Percentiles rank a stretch among this genome's conserved stretches.
phyloP scores from a whole-genome alignment of 352 stramenopile genomes.

The Pythium rhizo-oryzae region DNA sequence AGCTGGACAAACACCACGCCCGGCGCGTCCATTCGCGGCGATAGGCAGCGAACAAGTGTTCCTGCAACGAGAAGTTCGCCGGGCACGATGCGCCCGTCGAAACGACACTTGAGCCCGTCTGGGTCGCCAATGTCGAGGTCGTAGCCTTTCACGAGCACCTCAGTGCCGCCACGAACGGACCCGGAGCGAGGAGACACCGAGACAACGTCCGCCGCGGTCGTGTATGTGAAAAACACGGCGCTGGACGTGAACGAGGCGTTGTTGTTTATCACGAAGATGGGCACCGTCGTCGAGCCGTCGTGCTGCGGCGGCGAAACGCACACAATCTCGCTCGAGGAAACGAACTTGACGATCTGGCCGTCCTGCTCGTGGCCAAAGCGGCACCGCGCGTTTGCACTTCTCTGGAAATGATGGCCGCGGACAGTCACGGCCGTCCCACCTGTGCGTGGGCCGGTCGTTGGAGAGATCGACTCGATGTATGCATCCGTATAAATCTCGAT shows the following conservation, averaged over 20 bases:
- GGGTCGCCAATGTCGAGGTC: slow-evolving; percentile 54
- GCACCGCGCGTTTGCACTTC: slow-evolving; percentile 56
- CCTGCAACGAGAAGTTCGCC: slow-evolving; percentile 40
- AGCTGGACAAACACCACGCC: slow-evolving; percentile 52
- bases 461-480: slow-evolving; percentile 67
- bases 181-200: slow-evolving; percentile 58
- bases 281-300: slow-evolving; percentile 41
- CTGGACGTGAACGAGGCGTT: slow-evolving; percentile 64
- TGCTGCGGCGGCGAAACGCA: slow-evolving; percentile 63
- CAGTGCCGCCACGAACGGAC: slow-evolving; percentile 51
- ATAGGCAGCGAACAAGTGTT: slow-evolving; percentile 45
- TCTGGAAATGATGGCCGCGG: slow-evolving; percentile 81
- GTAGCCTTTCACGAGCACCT: slow-evolving; percentile 57
- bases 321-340: slow-evolving; percentile 72
- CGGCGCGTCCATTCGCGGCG: slow-evolving; percentile 30
- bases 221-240: slow-evolving; percentile 85
- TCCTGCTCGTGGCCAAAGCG: slow-evolving; percentile 68
- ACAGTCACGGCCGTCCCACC: slow-evolving; percentile 87
- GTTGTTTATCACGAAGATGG: slow-evolving; percentile 67
- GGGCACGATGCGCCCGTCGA: slow-evolving; percentile 35
- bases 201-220: slow-evolving; percentile 44
- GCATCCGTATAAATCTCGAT: slow-evolving; percentile 81
- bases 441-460: slow-evolving; percentile 65
- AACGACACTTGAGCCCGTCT: slow-evolving; percentile 42
- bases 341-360: slow-evolving; percentile 57